These are phyloP conservation scores for Exophiala sp. DNA, from an alignment of 2,329 filamentous ascomycete species.

Conservation along the genomic window DNA sequence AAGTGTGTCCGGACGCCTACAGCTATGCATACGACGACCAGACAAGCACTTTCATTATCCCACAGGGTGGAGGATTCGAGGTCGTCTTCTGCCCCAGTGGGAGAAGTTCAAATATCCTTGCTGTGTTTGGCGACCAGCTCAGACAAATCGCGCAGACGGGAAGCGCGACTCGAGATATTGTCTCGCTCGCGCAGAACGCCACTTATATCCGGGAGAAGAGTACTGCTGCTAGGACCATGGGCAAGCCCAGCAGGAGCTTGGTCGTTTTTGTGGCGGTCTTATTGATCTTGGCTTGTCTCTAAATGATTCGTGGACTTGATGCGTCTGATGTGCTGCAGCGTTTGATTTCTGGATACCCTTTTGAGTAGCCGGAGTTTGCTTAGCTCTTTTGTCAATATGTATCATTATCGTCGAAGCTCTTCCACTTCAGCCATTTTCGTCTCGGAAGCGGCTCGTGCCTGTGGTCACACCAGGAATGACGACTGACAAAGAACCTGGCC, in stretches of 20 bases:
- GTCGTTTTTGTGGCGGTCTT: slow-evolving; percentile 15
- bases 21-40: slow-evolving; percentile 65
- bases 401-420: not conserved
- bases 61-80: slow-evolving; percentile 69
- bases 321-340: not conserved
- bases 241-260: slow-evolving; percentile 3
- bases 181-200: slow-evolving; percentile 21
- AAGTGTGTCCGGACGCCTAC: slow-evolving; percentile 79
- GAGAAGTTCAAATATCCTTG: slow-evolving; percentile 33
- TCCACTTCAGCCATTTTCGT: not conserved
- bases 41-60: slow-evolving; percentile 56
- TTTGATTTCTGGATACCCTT: not conserved
- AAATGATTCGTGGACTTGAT: not conserved
- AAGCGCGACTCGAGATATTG: slow-evolving; percentile 23
- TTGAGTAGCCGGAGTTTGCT: not conserved
- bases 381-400: not conserved
- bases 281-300: slow-evolving; percentile 14
- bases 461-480: slow-evolving; percentile 19
- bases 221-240: not conserved
- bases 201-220: slow-evolving; percentile 20
- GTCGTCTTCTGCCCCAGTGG: slow-evolving; percentile 68
- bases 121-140: slow-evolving; percentile 26
- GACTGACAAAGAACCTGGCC: slow-evolving; percentile 17
- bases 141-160: slow-evolving; percentile 26
- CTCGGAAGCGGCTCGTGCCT: not conserved